Evolutionary conservation across 169 alveolate genomes (phyloP).

Genomic region (Plasmodium sp.): DNA sequence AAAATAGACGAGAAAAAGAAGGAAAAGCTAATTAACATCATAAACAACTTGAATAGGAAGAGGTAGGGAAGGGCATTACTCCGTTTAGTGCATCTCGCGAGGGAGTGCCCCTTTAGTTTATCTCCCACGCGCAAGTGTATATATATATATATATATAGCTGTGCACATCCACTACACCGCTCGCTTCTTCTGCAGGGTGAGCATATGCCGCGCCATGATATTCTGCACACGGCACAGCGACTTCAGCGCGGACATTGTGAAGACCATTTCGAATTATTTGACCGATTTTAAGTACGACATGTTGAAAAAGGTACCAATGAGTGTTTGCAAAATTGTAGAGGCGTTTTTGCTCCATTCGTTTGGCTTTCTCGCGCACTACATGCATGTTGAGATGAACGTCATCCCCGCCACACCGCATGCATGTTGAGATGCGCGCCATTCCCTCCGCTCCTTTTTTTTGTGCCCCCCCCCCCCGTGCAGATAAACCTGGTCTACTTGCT

Average conservation of each 20-base stretch:
- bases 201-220: slow-evolving; percentile 75
- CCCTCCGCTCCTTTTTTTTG: background rate
- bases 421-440: background rate
- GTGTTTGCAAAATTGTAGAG: background rate
- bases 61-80: slow-evolving; percentile 14
- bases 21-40: slow-evolving; percentile 34
- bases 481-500: slow-evolving; percentile 81
- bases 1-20: slow-evolving; percentile 47
- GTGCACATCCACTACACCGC: background rate
- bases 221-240: slow-evolving; percentile 73
- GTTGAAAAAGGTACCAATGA: slow-evolving; percentile 50
- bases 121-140: background rate
- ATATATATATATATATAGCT: background rate
- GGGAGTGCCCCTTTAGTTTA: background rate
- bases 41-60: slow-evolving; percentile 46
- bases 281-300: slow-evolving; percentile 60
- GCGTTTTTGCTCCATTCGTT: background rate
- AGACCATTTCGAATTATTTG: slow-evolving; percentile 31
- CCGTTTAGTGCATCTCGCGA: background rate
- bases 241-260: slow-evolving; percentile 44
- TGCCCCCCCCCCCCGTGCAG: slow-evolving; percentile 5
- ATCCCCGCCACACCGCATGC: background rate
- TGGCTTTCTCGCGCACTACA: background rate
- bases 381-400: background rate
- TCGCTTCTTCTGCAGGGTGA: slow-evolving; percentile 22